These are phyloP conservation scores for Nicotiana tabacum DNA, from an alignment of 257 asterid species.

Conservation along the genomic window DNA sequence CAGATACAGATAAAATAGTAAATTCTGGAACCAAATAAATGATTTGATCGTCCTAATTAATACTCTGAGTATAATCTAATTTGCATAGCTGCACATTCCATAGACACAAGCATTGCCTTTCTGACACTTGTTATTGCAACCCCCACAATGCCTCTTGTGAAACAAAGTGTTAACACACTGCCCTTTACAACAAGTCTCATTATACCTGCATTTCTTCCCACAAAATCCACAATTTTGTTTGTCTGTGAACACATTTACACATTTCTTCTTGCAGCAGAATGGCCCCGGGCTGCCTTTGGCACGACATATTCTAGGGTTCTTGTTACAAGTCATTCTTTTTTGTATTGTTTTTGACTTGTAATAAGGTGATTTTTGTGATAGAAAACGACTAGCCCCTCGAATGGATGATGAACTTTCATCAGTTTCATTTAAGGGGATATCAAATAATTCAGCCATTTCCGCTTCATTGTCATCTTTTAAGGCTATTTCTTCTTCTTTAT, in stretches of 20 bases:
- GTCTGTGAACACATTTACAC: constrained; percentile 42
- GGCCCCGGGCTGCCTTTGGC: constrained; percentile 52
- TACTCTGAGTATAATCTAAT: not conserved
- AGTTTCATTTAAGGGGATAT: not conserved
- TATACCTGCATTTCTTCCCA: constrained; percentile 46
- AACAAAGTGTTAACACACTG: constrained; percentile 43
- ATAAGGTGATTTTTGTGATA: constrained; percentile 14
- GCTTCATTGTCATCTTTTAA: not conserved
- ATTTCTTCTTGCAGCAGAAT: constrained; percentile 57
- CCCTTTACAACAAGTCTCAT: constrained; percentile 64
- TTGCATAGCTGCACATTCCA: constrained; percentile 70
- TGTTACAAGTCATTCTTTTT: constrained; percentile 36
- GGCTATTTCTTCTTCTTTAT: not conserved
- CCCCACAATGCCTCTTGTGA: constrained; percentile 54
- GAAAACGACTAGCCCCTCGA: constrained; percentile 36
- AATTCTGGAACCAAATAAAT: not conserved
- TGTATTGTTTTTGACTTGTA: not conserved
- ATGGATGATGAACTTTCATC: constrained; percentile 18
- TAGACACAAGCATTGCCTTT: constrained; percentile 37
- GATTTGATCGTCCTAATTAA: not conserved
- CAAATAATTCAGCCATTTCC: constrained; percentile 3
- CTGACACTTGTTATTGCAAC: constrained; percentile 46
- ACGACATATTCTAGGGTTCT: constrained; percentile 42
- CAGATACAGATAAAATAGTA: not conserved
- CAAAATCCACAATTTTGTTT: constrained; percentile 56